Base-by-base conservation (phyloP, 352 stramenopile genomes). In the Pythium insidiosum region DNA sequence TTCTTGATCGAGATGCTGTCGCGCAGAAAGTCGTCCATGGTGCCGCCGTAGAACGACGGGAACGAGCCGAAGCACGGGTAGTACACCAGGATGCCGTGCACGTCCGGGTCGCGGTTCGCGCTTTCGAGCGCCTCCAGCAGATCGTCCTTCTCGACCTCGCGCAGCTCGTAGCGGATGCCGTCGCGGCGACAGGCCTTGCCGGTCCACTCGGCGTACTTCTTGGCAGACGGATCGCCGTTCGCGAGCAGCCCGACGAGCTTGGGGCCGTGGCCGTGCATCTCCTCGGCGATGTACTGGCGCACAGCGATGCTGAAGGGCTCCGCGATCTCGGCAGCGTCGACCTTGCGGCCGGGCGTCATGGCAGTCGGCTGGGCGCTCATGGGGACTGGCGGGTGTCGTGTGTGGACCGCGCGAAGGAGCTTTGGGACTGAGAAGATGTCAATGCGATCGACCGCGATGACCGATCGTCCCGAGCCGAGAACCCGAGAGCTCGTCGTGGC, bases 61-160 rank as follows among this genome's bases (percentile, higher is more conserved):
- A 97, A 95, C 34, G 88, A 59, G 31, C 95, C 96, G 55, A 98
- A 99, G 68, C 97, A 98, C 38, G 95, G 95, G 72, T 99, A 99
- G 71, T 99, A 99, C 15, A 99, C 88, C 43, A 99, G 95, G 52
- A 98, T 98, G 29, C 95, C 93, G 69, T 97, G 88, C 38, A 98
- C 94, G n/a, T 93, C 74, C 15, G 85, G 74, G 64, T 96, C 85
- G 30, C 72, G 80, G 68, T 98, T 98, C 44, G 89, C 90, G 47
- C 92, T 77, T 41, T 96, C 73, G 11, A 99, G 66, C 12, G 87
- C 89, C n/a, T 77, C 71, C 47, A 98, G 79, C 22, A 99, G 73
- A 28, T 97, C 88, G 52, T 97, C 88, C 36, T 95, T 91, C 63
- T 95, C 73, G 31, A 97, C 77, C 29, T 87, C 84, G 30, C 92